phyloP scores from a whole-genome alignment of 2,329 filamentous ascomycete species.

The Furcasterigmium furcatum region DNA sequence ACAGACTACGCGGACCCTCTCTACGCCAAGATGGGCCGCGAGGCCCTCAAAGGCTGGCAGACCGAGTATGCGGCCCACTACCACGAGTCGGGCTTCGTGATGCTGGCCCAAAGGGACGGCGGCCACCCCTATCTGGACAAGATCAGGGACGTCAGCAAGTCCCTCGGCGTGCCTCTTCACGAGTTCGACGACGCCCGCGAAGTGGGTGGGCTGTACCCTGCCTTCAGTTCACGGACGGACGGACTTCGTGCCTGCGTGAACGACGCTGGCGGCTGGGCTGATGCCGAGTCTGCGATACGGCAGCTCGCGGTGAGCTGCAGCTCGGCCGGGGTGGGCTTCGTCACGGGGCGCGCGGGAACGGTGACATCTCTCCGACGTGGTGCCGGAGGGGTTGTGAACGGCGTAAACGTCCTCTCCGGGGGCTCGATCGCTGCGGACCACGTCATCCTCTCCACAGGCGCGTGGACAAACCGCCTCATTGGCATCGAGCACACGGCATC shows the following conservation, averaged over 20 bases:
- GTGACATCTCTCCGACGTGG: slow-evolving; percentile 17
- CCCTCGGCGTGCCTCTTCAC: slow-evolving; percentile 13
- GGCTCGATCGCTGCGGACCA: not conserved
- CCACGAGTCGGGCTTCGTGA: slow-evolving; percentile 22
- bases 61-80: slow-evolving; percentile 19
- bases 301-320: slow-evolving; percentile 19
- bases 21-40: slow-evolving; percentile 24
- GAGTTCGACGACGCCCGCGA: slow-evolving; percentile 19
- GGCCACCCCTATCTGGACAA: slow-evolving; percentile 11
- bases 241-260: slow-evolving; percentile 15
- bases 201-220: slow-evolving; percentile 13
- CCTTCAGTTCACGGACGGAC: slow-evolving; percentile 16
- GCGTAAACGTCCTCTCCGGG: slow-evolving; percentile 14
- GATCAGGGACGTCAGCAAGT: slow-evolving; percentile 9
- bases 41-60: slow-evolving; percentile 23
- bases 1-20: slow-evolving; percentile 26
- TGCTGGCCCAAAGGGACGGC: slow-evolving; percentile 14
- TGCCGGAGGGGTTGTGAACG: slow-evolving; percentile 10
- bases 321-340: slow-evolving; percentile 20
- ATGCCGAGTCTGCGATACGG: slow-evolving; percentile 19
- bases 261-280: slow-evolving; percentile 23
- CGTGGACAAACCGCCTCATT: slow-evolving; percentile 56
- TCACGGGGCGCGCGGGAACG: slow-evolving; percentile 21
- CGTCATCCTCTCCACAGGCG: slow-evolving; percentile 60
- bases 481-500: slow-evolving; percentile 59